A percentile compares a stretch with the other conserved stretches of the same genome.
phyloP scores from a whole-genome alignment of 305 asterid species.

The Andrographis paniculata region DNA sequence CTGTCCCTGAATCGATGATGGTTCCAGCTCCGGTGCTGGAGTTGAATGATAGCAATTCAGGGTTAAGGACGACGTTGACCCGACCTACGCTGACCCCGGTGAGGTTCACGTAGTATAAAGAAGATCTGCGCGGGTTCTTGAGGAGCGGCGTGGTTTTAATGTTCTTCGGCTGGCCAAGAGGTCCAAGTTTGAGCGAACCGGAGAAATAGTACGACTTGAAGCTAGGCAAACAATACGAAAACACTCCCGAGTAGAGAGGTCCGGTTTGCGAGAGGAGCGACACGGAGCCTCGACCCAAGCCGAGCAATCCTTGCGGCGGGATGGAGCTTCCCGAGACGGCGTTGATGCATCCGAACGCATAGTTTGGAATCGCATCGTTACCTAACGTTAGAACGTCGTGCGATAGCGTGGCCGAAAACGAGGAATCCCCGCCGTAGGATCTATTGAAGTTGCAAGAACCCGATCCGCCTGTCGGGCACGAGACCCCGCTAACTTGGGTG shows the following conservation, averaged over 20 bases:
- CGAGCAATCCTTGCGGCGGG: constrained; percentile 86
- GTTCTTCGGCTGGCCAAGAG: constrained; percentile 66
- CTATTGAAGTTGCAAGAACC: constrained; percentile 63
- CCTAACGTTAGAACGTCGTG: constrained; percentile 61
- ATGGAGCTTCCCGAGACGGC: constrained; percentile 49
- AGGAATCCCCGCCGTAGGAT: constrained; percentile 66
- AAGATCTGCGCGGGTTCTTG: constrained; percentile 70
- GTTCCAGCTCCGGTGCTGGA: constrained; percentile 77
- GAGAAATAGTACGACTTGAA: constrained; percentile 82
- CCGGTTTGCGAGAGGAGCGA: constrained; percentile 69
- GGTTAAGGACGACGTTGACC: constrained; percentile 45
- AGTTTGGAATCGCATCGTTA: constrained; percentile 46
- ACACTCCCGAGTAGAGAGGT: constrained; percentile 57
- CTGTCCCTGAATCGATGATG: constrained; percentile 86
- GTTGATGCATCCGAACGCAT: constrained; percentile 71
- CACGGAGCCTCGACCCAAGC: constrained; percentile 83
- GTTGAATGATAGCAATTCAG: constrained; percentile 61
- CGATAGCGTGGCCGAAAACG: constrained; percentile 56
- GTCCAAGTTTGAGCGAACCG: constrained; percentile 87
- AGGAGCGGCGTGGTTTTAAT: constrained; percentile 75
- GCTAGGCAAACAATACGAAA: constrained; percentile 81
- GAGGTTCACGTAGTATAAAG: constrained; percentile 77
- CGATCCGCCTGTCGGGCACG: constrained; percentile 47
- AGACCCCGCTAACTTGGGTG: constrained; percentile 49
- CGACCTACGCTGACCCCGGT: constrained; percentile 74